Evolutionary conservation across 2,329 filamentous ascomycete genomes (phyloP).

Genomic region (Aspergillus calidoustus): DNA sequence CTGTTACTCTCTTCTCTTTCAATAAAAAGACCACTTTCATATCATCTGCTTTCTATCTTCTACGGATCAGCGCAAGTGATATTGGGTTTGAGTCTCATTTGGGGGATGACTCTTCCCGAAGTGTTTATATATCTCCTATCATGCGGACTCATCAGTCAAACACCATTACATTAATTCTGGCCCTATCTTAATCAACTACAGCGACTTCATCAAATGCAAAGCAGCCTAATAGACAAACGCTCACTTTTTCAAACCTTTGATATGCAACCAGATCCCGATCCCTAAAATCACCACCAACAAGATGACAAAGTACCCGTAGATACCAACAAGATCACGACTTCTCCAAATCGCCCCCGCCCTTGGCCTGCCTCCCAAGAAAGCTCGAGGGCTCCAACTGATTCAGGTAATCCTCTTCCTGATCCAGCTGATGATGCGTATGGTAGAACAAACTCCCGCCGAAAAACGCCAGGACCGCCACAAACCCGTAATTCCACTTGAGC

Average conservation of each 20-base stretch:
- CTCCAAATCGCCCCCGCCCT: neutral
- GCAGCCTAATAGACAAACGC: neutral
- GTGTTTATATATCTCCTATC: neutral
- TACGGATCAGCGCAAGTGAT: neutral
- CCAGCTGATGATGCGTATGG: slow-evolving; percentile 66
- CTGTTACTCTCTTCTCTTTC: slow-evolving; percentile 10
- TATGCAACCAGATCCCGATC: neutral
- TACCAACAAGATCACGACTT: neutral
- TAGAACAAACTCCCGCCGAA: slow-evolving; percentile 70
- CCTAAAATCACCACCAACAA: neutral
- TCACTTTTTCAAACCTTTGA: neutral
- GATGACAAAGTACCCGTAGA: neutral
- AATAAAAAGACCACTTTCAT: neutral
- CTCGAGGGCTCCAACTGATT: slow-evolving; percentile 51
- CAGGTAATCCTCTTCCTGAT: slow-evolving; percentile 69
- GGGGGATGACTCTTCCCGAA: neutral
- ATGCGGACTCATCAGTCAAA: neutral
- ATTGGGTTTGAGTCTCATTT: neutral
- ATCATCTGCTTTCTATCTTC: neutral
- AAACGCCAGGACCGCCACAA: slow-evolving; percentile 65
- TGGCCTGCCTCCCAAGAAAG: slow-evolving; percentile 20
- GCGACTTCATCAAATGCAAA: neutral
- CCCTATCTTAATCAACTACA: neutral
- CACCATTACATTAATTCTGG: neutral
- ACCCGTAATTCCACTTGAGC: slow-evolving; percentile 74